phyloP scores from a whole-genome alignment of 331 rosid genomes.

The Ulmus americana region DNA sequence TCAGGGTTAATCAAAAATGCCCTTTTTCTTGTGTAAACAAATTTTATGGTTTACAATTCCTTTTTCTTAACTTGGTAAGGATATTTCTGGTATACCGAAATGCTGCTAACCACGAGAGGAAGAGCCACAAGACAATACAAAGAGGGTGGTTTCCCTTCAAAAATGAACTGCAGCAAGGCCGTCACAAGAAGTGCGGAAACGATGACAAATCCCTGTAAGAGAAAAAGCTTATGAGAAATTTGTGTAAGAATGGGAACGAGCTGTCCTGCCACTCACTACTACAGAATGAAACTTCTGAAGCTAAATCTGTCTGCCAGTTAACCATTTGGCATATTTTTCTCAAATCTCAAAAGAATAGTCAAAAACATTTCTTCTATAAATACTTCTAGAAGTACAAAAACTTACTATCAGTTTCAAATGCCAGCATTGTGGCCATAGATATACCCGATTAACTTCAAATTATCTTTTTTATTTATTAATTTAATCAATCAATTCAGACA shows the following conservation, averaged over 20 bases:
- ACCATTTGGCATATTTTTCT: neutral
- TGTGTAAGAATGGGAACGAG: neutral
- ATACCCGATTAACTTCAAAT: neutral
- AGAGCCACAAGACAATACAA: slow-evolving; percentile 75
- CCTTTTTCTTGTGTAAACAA: neutral
- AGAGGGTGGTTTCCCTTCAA: slow-evolving; percentile 94
- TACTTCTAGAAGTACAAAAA: neutral
- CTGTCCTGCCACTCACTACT: neutral
- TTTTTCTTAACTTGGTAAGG: slow-evolving; percentile 68
- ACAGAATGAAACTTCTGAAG: neutral
- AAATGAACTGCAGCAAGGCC: slow-evolving; percentile 82
- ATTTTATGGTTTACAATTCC: slow-evolving; percentile 32
- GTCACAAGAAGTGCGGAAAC: slow-evolving; percentile 91
- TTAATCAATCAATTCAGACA: slow-evolving; percentile 5
- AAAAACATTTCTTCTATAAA: neutral
- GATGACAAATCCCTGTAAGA: slow-evolving; percentile 91
- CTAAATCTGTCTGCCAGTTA: neutral
- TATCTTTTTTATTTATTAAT: neutral
- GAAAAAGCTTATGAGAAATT: neutral
- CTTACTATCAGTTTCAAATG: neutral
- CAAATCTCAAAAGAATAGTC: too few species aligned
- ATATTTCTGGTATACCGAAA: slow-evolving; percentile 80
- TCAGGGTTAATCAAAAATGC: slow-evolving; percentile 1
- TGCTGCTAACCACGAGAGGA: slow-evolving; percentile 79
- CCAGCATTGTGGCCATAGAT: neutral